phyloP scores from a whole-genome alignment of 768 basidiomycete species.

The Megacollybia marginata region DNA sequence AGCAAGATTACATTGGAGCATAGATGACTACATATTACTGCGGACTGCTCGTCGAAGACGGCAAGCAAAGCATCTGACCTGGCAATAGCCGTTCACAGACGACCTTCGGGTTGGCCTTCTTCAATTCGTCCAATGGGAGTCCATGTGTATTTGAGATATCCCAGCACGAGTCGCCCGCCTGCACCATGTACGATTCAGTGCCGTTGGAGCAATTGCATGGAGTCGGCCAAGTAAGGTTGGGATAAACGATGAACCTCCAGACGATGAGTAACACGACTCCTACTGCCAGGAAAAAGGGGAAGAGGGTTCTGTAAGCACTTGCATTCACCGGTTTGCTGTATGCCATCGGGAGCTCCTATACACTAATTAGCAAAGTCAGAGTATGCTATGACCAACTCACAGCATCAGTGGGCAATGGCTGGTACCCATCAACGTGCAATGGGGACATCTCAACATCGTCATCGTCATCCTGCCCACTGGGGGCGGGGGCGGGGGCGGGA shows the following conservation, averaged over 20 bases:
- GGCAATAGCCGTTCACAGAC: slow-evolving; percentile 54
- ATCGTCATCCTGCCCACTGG: slow-evolving; percentile 22
- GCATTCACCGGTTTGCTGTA: slow-evolving; percentile 25
- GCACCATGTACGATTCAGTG: slow-evolving; percentile 38
- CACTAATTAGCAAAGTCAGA: slow-evolving; percentile 26
- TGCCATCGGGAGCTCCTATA: slow-evolving; percentile 23
- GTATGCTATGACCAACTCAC: slow-evolving; percentile 18
- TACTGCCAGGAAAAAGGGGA: slow-evolving; percentile 68
- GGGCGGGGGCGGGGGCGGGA: slow-evolving; percentile 19
- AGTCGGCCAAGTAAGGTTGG: slow-evolving; percentile 27
- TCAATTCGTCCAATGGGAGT: slow-evolving; percentile 43
- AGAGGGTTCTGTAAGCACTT: slow-evolving; percentile 51
- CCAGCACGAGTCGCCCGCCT: slow-evolving; percentile 63
- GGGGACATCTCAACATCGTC: slow-evolving; percentile 23
- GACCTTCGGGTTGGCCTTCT: slow-evolving; percentile 43
- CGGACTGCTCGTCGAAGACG: slow-evolving; percentile 10
- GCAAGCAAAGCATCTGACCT: slow-evolving; percentile 54
- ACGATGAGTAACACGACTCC: slow-evolving; percentile 55
- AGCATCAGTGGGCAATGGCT: slow-evolving; percentile 38
- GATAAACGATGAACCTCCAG: slow-evolving; percentile 50
- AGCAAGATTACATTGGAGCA: too few species aligned
- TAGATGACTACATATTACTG: too few species aligned
- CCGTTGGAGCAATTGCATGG: slow-evolving; percentile 29
- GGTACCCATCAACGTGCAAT: slow-evolving; percentile 47
- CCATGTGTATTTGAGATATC: slow-evolving; percentile 43